Evolutionary conservation across 2,329 filamentous ascomycete species (phyloP).

Genomic region (Colletotrichum euphorbiae): DNA sequence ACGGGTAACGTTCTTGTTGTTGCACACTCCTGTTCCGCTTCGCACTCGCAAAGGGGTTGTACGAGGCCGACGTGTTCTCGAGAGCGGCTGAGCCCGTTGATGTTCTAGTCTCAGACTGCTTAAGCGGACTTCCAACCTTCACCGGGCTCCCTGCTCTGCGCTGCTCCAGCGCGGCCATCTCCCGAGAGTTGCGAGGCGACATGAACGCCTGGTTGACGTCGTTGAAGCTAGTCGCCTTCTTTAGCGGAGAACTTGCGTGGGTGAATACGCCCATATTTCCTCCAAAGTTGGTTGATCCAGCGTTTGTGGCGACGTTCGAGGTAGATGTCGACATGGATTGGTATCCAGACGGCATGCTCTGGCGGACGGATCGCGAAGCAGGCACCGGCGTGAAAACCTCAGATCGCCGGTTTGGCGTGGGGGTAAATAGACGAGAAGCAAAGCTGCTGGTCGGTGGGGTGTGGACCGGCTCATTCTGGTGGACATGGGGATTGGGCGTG

Average conservation of each 20-base stretch:
- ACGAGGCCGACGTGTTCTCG: slow-evolving; percentile 37
- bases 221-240: slow-evolving; percentile 77
- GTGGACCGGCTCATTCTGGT: slow-evolving; percentile 64
- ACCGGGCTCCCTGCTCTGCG: slow-evolving; percentile 54
- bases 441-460: slow-evolving; percentile 33
- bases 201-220: slow-evolving; percentile 60
- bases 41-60: slow-evolving; percentile 55
- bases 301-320: slow-evolving; percentile 41
- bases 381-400: slow-evolving; percentile 51
- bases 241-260: slow-evolving; percentile 84
- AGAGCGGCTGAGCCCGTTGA: slow-evolving; percentile 40
- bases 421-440: slow-evolving; percentile 38
- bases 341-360: slow-evolving; percentile 49
- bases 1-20: slow-evolving; percentile 57
- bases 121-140: slow-evolving; percentile 55
- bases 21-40: slow-evolving; percentile 49
- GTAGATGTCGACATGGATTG: slow-evolving; percentile 44
- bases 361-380: slow-evolving; percentile 47
- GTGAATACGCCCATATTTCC: slow-evolving; percentile 84
- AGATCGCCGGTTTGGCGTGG: slow-evolving; percentile 43
- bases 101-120: slow-evolving; percentile 48
- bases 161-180: slow-evolving; percentile 71
- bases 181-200: slow-evolving; percentile 69
- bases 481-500: slow-evolving; percentile 83
- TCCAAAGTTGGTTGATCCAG: slow-evolving; percentile 59